phyloP scores from a whole-genome alignment of 768 basidiomycete species.

The Xerocomus potaroensis region DNA sequence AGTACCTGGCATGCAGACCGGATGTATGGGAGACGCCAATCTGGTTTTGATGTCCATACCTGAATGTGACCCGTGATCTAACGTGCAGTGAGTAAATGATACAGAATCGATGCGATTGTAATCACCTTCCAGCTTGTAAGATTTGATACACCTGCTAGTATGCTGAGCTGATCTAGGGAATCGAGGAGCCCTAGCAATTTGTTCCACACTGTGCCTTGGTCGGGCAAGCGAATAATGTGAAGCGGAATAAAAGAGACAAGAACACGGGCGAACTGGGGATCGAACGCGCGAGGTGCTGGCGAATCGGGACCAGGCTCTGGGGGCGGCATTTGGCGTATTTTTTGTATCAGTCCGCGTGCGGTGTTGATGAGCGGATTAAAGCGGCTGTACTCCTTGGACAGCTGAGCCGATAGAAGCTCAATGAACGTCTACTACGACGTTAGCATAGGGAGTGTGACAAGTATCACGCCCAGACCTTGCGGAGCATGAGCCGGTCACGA shows the following conservation, averaged over 20 bases:
- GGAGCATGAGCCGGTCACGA: conserved; percentile 48
- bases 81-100: not conserved
- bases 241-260: conserved; percentile 67
- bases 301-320: conserved; percentile 41
- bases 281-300: conserved; percentile 52
- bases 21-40: conserved; percentile 48
- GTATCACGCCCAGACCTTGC: conserved; percentile 41
- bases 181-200: conserved; percentile 47
- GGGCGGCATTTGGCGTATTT: conserved; percentile 25
- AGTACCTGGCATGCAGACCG: conserved; percentile 63
- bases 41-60: conserved; percentile 41
- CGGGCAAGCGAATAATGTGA: conserved; percentile 50
- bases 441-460: not conserved
- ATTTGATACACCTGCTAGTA: conserved; percentile 40
- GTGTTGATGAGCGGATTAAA: conserved; percentile 15
- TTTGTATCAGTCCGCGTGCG: conserved; percentile 16
- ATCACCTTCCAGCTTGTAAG: conserved; percentile 63
- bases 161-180: conserved; percentile 50
- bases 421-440: conserved; percentile 20
- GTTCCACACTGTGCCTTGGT: conserved; percentile 49
- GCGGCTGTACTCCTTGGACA: conserved; percentile 24
- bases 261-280: conserved; percentile 62
- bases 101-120: not conserved
- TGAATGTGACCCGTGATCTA: conserved; percentile 51
- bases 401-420: conserved; percentile 24